Evolutionary conservation across 257 asterid genomes (phyloP).

Genomic region (Solanum arcanum): DNA sequence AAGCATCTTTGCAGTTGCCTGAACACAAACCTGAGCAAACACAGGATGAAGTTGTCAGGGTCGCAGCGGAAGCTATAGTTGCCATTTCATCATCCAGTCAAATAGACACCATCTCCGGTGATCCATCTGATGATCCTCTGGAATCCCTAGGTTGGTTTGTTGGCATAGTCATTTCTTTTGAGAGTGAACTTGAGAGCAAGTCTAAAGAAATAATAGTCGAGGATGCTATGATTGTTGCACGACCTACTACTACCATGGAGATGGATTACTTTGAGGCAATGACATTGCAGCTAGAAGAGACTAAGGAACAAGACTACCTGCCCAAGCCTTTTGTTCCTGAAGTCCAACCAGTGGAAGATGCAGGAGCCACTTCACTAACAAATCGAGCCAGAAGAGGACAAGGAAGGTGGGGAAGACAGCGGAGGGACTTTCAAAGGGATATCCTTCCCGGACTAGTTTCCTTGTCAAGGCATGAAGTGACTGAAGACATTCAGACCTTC

Average conservation of each 20-base stretch:
- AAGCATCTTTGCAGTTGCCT: neutral
- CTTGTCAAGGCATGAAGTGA: conserved; percentile 72
- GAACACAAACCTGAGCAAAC: conserved; percentile 1
- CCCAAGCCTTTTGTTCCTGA: conserved; percentile 60
- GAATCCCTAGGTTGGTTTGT: conserved; percentile 60
- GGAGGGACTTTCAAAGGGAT: conserved; percentile 90
- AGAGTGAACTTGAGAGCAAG: conserved; percentile 13
- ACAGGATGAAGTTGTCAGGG: conserved; percentile 19
- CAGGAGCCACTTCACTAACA: conserved; percentile 17
- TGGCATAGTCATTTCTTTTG: conserved; percentile 20
- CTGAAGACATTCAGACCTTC: conserved; percentile 87
- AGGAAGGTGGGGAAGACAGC: conserved; percentile 79
- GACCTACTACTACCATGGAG: conserved; percentile 14
- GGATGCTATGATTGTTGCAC: conserved; percentile 7
- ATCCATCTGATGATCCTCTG: conserved; percentile 24
- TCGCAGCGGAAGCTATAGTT: conserved; percentile 35
- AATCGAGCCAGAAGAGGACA: conserved; percentile 69
- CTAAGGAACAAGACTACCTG: conserved; percentile 67
- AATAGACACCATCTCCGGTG: neutral
- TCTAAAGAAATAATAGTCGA: conserved; percentile 15
- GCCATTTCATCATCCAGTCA: conserved; percentile 38
- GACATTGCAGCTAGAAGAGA: conserved; percentile 55
- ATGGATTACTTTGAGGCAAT: conserved; percentile 78
- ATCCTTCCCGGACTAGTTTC: conserved; percentile 82
- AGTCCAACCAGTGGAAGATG: conserved; percentile 28